phyloP scores from a whole-genome alignment of 2,329 filamentous ascomycete genomes.

The Dactylellina haptotyla region DNA sequence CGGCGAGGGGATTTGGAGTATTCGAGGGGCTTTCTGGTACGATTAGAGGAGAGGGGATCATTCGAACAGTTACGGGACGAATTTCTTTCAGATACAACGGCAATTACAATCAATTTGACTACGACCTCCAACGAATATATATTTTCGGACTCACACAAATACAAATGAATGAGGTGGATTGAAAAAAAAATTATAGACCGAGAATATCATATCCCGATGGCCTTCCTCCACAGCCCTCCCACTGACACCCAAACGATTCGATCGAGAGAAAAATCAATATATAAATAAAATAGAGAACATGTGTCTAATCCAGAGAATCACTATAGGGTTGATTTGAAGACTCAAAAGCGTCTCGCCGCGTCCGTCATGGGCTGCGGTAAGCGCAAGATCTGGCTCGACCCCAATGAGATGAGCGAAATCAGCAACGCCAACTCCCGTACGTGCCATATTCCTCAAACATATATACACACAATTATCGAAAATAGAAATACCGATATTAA shows the following conservation, averaged over 20 bases:
- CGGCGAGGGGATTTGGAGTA: no score
- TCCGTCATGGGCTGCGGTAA: conserved; percentile 98
- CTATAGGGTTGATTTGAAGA: conserved; percentile 96
- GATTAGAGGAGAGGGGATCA: no score
- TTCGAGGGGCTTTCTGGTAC: no score
- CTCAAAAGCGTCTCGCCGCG: conserved; percentile 99
- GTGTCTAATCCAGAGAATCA: conserved; percentile 22
- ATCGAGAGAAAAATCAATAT: background rate
- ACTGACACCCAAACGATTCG: background rate
- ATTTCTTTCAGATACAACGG: no score
- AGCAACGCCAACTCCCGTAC: conserved; percentile 98
- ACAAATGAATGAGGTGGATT: no score
- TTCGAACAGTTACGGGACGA: no score
- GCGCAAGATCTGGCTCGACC: conserved; percentile 99
- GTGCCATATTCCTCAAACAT: conserved; percentile 1
- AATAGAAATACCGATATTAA: conserved; percentile 1
- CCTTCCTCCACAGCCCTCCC: background rate
- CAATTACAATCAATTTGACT: no score
- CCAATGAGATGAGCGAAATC: conserved; percentile 99
- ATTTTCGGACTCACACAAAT: no score
- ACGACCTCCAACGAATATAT: no score
- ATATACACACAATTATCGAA: background rate
- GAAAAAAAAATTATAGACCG: no score
- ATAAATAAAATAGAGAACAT: background rate
- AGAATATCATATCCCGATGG: no score